Conservation (phyloP, 2,329 filamentous ascomycete genomes). For the Phyllosticta capitalensis region DNA sequence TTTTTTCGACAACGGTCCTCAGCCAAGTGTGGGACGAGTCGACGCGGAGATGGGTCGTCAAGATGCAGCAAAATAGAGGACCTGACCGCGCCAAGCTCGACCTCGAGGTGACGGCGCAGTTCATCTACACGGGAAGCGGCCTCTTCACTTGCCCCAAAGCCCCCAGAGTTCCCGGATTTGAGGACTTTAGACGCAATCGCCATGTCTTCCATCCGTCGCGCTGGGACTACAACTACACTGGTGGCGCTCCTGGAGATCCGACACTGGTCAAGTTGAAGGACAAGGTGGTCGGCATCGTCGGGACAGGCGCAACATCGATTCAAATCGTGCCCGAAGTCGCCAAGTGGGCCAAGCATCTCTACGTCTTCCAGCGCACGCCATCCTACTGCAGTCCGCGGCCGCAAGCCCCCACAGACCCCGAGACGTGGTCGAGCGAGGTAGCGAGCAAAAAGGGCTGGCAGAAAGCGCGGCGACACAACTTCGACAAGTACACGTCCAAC, state of each 20-base stretch:
- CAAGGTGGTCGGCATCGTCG: constrained; percentile 19
- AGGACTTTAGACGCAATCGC: constrained; percentile 25
- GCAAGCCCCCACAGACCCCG: constrained; percentile 32
- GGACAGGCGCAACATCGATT: constrained; percentile 20
- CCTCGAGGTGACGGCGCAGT: constrained; percentile 24
- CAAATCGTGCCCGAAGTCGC: constrained; percentile 21
- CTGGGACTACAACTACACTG: constrained; percentile 18
- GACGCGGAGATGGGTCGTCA: constrained; percentile 23
- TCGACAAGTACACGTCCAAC: constrained; percentile 30
- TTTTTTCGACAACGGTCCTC: constrained; percentile 26
- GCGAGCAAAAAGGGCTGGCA: constrained; percentile 41
- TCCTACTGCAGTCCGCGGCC: constrained; percentile 29
- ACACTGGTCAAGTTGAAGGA: constrained; percentile 13
- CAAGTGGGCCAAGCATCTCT: constrained; percentile 16
- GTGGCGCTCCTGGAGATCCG: constrained; percentile 24
- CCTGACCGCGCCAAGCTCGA: constrained; percentile 18
- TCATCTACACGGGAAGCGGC: constrained; percentile 18
- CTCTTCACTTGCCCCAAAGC: constrained; percentile 23
- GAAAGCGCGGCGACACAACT: constrained; percentile 36
- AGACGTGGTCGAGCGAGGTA: constrained; percentile 29
- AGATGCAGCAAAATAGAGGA: constrained; percentile 30
- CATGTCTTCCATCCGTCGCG: constrained; percentile 21
- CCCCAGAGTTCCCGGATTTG: constrained; percentile 24
- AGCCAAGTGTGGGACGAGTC: constrained; percentile 49
- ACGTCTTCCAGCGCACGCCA: constrained; percentile 20